These are phyloP conservation scores for grape (Vitis vinifera) DNA, from an alignment of 164 flowering plant species.

Conservation along the genomic window DNA sequence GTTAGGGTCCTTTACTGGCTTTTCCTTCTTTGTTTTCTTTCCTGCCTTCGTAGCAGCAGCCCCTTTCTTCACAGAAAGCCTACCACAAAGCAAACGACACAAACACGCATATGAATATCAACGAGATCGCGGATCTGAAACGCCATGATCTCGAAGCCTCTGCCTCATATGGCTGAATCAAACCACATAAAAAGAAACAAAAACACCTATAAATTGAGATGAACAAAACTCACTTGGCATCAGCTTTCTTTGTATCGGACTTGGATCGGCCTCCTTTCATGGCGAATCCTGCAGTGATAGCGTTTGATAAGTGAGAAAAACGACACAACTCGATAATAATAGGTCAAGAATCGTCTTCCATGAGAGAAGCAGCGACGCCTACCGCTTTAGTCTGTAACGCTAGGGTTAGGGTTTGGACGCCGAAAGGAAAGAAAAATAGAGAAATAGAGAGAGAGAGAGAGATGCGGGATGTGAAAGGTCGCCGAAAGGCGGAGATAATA, in stretches of 20 bases:
- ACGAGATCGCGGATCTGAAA: conserved; percentile 24
- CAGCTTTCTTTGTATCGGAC: conserved; percentile 28
- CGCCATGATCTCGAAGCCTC: conserved; percentile 1
- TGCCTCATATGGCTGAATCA: neutral
- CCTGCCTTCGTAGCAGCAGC: conserved; percentile 18
- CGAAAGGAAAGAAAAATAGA: conserved; percentile 4
- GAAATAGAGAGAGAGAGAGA: conserved; percentile 1
- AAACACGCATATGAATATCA: neutral
- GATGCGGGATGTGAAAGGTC: neutral
- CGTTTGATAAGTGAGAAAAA: conserved; percentile 18
- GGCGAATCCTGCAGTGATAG: conserved; percentile 18
- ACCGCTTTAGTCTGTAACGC: neutral
- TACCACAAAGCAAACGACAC: conserved; percentile 9
- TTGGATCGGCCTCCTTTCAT: conserved; percentile 55
- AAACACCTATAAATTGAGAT: neutral
- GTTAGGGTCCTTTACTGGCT: conserved; percentile 52
- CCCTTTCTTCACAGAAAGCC: conserved; percentile 50
- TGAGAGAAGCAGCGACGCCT: neutral
- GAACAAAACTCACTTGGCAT: conserved; percentile 28
- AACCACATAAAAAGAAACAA: neutral
- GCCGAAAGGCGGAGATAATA: conserved; percentile 21
- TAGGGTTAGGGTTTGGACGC: conserved; percentile 25
- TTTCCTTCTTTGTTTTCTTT: conserved; percentile 22
- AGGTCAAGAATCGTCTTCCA: neutral
- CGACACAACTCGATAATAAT: neutral